phyloP scores from a whole-genome alignment of 768 basidiomycete species.

The Hygrophorus russula region DNA sequence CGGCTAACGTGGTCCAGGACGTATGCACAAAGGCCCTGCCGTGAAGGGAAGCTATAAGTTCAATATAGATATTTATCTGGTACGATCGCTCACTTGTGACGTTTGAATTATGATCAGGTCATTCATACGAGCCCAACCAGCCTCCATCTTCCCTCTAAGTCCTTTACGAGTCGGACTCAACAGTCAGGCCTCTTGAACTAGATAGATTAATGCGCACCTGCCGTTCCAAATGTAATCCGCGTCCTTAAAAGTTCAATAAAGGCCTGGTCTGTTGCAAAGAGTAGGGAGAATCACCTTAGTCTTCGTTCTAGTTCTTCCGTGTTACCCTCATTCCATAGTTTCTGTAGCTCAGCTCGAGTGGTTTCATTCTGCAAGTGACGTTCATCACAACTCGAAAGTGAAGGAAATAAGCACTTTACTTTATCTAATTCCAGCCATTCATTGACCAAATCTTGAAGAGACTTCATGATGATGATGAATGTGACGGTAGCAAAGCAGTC shows the following conservation, averaged over 20 bases:
- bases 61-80: neutral
- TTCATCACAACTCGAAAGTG: neutral
- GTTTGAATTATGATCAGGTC: constrained; percentile 75
- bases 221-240: constrained; percentile 82
- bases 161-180: constrained; percentile 27
- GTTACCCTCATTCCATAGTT: constrained; percentile 30
- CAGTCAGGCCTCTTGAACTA: neutral
- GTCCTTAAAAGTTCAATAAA: constrained; percentile 24
- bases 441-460: constrained; percentile 20
- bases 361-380: constrained; percentile 29
- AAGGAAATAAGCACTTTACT: constrained; percentile 16
- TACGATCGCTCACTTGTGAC: constrained; percentile 44
- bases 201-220: constrained; percentile 34
- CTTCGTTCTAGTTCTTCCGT: constrained; percentile 40
- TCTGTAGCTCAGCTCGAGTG: constrained; percentile 38
- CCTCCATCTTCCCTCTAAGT: constrained; percentile 73
- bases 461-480: too few species aligned
- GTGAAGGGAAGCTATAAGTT: neutral
- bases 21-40: constrained; percentile 70
- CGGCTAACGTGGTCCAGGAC: constrained; percentile 39
- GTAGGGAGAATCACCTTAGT: constrained; percentile 30
- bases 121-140: constrained; percentile 89
- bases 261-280: neutral
- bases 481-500: too few species aligned
- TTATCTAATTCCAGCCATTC: constrained; percentile 42